Conservation (phyloP, 106 monocot genomes). For the Dactylorhiza incarnata region DNA sequence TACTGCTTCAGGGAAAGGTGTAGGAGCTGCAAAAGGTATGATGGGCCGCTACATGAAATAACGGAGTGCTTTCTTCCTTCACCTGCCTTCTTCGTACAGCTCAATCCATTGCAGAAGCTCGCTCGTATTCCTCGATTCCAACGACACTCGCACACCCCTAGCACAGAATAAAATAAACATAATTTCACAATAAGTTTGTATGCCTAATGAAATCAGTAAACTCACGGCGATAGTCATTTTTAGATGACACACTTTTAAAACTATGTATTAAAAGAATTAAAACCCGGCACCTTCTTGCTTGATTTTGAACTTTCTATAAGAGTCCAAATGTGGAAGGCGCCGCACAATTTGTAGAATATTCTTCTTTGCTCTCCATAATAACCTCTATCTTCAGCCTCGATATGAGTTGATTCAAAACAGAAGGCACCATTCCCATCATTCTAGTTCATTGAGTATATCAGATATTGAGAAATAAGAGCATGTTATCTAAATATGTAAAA, state of each 20-base stretch:
- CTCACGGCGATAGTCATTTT: background rate
- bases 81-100: constrained; percentile 57
- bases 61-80: constrained; percentile 54
- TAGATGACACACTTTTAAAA: constrained; percentile 3
- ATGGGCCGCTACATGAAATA: constrained; percentile 45
- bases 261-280: background rate
- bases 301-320: constrained; percentile 62
- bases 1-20: background rate
- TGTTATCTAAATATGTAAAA: background rate
- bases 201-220: background rate
- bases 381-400: constrained; percentile 50
- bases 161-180: background rate
- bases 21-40: background rate
- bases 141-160: constrained; percentile 62
- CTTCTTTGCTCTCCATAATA: constrained; percentile 59
- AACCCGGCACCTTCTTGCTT: constrained; percentile 98
- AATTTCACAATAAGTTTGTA: background rate
- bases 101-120: constrained; percentile 65
- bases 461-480: background rate
- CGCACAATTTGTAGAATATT: constrained; percentile 86
- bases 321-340: constrained; percentile 70
- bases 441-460: constrained; percentile 20
- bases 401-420: constrained; percentile 37
- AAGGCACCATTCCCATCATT: constrained; percentile 60
- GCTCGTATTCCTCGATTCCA: constrained; percentile 44